Base-by-base conservation (phyloP, 1,139 yeast species). In the Kurtzmaniella quercitrusa region DNA sequence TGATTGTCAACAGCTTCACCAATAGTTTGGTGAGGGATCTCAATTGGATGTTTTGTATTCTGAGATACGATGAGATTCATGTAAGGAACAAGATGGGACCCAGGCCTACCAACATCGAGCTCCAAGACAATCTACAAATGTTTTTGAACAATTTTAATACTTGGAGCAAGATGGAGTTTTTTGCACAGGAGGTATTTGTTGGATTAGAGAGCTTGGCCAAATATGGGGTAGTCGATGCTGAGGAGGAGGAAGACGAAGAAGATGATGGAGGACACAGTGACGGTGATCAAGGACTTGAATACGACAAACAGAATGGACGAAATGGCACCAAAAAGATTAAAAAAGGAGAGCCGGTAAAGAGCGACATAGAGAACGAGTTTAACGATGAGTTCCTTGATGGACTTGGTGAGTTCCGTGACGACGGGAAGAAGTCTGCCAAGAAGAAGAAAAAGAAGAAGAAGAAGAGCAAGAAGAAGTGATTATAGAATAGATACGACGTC, bases 131-230 rank as follows among this genome's bases (percentile, higher is more conserved):
- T 45, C 61, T 64, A 42, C 41, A 46, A n/a, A 51, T 57, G 37
- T 66, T 66, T 48, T 48, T 65, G 34, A 49, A 46, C 14, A 48
- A 63, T 34, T 66, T 66, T 52, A 65, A 66, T 43, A 53, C 61
- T 1, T 49, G 65, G 34, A 59, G 70, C 48, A 64, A 64, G 44
- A 52, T 66, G n/a, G 70, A 64, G 40, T 51, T 49, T 39, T 49
- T 66, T 36, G 68, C 68, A 1, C 67, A 63, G 43, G 37, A 47
- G 3, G 46, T 65, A 34, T 66, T 64, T 47, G 59, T 54, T 14
- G 56, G 50, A 38, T 59, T 65, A 44, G 69, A 66, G 42, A 49
- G 53, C 2, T 47, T 56, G 3, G 53, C 61, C 2, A 50, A 63
- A 3, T 51, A 52, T 0, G 65, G 63, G 6, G 41, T 46, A 39